phyloP scores from a whole-genome alignment of 2,329 filamentous ascomycete species.

The Clathrospora elynae region DNA sequence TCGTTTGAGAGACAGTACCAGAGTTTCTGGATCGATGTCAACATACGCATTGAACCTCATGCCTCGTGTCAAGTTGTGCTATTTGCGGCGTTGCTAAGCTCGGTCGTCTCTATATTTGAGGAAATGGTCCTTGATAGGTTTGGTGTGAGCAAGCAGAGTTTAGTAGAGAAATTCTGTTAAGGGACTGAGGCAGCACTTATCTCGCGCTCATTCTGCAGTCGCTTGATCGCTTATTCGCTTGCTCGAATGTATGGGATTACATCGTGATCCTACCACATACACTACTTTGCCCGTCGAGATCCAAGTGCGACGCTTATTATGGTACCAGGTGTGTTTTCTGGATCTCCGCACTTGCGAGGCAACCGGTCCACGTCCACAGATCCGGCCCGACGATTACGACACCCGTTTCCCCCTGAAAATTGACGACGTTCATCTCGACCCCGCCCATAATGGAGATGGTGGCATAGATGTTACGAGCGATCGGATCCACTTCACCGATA shows the following conservation, averaged over 20 bases:
- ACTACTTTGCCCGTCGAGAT: slow-evolving; percentile 69
- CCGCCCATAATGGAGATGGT: slow-evolving; percentile 27
- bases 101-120: slow-evolving; percentile 68
- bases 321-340: slow-evolving; percentile 79
- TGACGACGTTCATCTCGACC: slow-evolving; percentile 66
- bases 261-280: slow-evolving; percentile 71
- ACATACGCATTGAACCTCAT: slow-evolving; percentile 64
- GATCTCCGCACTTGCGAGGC: slow-evolving; percentile 76
- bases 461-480: slow-evolving; percentile 53
- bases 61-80: slow-evolving; percentile 70
- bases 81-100: slow-evolving; percentile 72
- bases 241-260: slow-evolving; percentile 77
- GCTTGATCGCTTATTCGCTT: slow-evolving; percentile 73
- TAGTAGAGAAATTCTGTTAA: slow-evolving; percentile 61
- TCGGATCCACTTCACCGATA: slow-evolving; percentile 66
- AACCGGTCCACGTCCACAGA: slow-evolving; percentile 72
- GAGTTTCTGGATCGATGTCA: slow-evolving; percentile 68
- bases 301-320: slow-evolving; percentile 72
- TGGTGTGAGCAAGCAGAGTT: slow-evolving; percentile 60
- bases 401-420: slow-evolving; percentile 74
- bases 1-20: slow-evolving; percentile 69
- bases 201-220: slow-evolving; percentile 72
- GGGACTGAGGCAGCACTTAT: slow-evolving; percentile 71
- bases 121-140: slow-evolving; percentile 58
- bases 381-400: slow-evolving; percentile 75